Conservation (phyloP, 371 early-diverging fungal genomes). For the Rhizopus sp. region DNA sequence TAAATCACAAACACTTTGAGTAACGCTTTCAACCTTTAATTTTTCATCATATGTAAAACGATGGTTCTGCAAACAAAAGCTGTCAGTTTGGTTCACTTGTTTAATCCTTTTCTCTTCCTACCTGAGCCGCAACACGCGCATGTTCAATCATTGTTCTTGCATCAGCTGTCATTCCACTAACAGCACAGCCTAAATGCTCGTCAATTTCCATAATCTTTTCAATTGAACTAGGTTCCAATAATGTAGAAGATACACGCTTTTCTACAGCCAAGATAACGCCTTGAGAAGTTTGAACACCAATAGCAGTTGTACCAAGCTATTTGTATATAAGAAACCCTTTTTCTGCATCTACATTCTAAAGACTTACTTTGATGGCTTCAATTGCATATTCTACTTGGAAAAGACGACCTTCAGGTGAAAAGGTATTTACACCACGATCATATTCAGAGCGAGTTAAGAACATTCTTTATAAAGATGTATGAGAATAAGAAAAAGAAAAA, state of each 20-base stretch:
- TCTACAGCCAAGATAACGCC: conserved; percentile 97
- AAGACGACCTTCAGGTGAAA: conserved; percentile 98
- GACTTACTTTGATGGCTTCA: conserved; percentile 95
- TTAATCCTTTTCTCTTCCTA: conserved; percentile 29
- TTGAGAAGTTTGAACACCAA: conserved; percentile 93
- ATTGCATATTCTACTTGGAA: conserved; percentile 99
- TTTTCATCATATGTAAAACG: conserved; percentile 93
- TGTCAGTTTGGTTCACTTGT: neutral
- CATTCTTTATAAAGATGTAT: conserved; percentile 40
- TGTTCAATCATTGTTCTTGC: conserved; percentile 97
- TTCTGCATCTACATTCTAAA: neutral
- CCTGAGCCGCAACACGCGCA: conserved; percentile 95
- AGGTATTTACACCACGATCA: conserved; percentile 98
- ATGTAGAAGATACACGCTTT: conserved; percentile 91
- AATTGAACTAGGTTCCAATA: conserved; percentile 92
- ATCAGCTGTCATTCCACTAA: conserved; percentile 97
- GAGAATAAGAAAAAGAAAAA: neutral
- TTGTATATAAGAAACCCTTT: neutral
- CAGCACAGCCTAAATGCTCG: conserved; percentile 92
- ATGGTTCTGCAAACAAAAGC: conserved; percentile 71
- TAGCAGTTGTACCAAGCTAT: conserved; percentile 95
- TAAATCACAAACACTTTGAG: conserved; percentile 97
- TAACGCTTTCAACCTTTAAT: conserved; percentile 94
- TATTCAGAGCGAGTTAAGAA: conserved; percentile 89
- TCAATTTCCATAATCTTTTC: conserved; percentile 98